Conservation (phyloP, 768 basidiomycete species). For the Lentinula raphanica region DNA sequence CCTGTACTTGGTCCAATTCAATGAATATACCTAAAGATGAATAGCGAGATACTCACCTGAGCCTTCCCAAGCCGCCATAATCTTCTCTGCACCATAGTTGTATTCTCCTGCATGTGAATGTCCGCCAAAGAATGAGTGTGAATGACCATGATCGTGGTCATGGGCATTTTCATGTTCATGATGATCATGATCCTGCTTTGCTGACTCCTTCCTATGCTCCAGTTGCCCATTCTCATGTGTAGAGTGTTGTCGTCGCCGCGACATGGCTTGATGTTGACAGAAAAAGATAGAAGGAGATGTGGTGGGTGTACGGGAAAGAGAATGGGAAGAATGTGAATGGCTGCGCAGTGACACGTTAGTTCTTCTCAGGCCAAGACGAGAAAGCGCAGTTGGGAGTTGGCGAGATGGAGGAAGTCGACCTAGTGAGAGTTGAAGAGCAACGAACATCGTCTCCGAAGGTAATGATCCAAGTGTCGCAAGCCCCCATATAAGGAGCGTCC, state of each 20-base stretch:
- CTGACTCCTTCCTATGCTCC: neutral
- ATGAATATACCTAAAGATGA: neutral
- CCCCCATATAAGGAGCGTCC: neutral
- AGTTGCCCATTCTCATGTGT: neutral
- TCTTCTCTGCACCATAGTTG: conserved; percentile 56
- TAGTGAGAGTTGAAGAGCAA: neutral
- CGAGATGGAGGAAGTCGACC: neutral
- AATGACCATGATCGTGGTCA: conserved; percentile 33
- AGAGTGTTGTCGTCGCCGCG: neutral
- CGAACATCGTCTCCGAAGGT: neutral
- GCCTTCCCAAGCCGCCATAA: conserved; percentile 64
- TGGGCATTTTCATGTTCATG: conserved; percentile 25
- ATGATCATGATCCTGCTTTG: conserved; percentile 15
- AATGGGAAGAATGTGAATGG: neutral
- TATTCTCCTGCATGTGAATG: conserved; percentile 62
- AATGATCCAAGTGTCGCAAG: neutral
- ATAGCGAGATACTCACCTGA: conserved; percentile 40
- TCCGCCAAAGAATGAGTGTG: conserved; percentile 51
- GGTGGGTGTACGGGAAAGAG: neutral
- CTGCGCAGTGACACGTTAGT: neutral
- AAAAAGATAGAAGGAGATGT: neutral
- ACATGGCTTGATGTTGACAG: neutral
- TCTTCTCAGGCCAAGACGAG: neutral
- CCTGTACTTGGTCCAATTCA: conserved; percentile 33
- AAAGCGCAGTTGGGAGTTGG: neutral